A percentile compares a stretch with the other conserved stretches of the same genome.
These are phyloP conservation scores for Syzygium malaccense DNA, from an alignment of 441 rosid species.

Conservation along the genomic window DNA sequence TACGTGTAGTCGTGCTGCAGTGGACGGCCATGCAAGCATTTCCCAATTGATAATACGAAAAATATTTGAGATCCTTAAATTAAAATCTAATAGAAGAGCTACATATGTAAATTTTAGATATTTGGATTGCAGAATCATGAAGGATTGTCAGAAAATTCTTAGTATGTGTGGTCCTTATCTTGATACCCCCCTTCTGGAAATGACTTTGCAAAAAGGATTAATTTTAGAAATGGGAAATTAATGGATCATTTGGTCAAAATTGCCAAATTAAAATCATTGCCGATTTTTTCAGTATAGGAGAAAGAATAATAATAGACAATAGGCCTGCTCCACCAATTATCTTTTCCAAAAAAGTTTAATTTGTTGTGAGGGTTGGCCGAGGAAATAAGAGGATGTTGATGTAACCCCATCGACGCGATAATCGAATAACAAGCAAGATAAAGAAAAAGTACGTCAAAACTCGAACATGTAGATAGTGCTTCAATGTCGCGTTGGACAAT, in stretches of 20 bases:
- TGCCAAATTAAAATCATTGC: neutral
- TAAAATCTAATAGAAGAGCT: neutral
- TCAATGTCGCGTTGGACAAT: too few species aligned
- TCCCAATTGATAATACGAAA: too few species aligned
- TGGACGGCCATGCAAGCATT: too few species aligned
- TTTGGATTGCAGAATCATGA: neutral
- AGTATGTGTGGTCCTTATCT: accelerated
- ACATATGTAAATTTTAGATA: accelerated
- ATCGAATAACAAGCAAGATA: too few species aligned
- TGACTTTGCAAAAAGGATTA: neutral
- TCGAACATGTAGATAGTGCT: too few species aligned
- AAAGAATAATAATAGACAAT: too few species aligned
- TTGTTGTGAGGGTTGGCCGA: accelerated
- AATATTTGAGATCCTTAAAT: neutral
- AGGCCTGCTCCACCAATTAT: too few species aligned
- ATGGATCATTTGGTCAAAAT: neutral
- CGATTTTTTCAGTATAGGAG: neutral
- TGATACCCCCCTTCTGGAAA: neutral
- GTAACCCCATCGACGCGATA: too few species aligned
- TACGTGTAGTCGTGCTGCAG: accelerated
- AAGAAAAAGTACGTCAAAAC: too few species aligned
- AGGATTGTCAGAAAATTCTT: neutral
- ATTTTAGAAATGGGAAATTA: neutral
- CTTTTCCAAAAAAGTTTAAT: too few species aligned
- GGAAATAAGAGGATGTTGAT: too few species aligned